phyloP scores from a whole-genome alignment of 164 flowering plant genomes.

The Sedum album region DNA sequence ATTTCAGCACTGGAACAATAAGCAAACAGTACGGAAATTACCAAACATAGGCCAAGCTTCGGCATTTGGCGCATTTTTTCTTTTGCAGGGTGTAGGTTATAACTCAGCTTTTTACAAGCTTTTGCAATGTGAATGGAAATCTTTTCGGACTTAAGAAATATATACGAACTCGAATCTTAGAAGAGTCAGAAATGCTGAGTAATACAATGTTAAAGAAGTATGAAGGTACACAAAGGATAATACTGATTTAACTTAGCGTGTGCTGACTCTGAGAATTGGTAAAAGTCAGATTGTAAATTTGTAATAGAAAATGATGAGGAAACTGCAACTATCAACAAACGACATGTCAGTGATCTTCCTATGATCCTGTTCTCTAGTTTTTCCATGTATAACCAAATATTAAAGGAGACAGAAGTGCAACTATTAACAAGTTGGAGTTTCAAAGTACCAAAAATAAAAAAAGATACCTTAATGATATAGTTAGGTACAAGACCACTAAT shows the following conservation, averaged over 20 bases:
- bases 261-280: background rate
- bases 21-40: background rate
- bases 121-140: background rate
- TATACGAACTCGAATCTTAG: background rate
- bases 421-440: background rate
- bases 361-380: background rate
- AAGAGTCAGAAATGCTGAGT: background rate
- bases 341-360: background rate
- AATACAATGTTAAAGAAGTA: background rate
- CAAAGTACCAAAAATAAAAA: background rate
- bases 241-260: background rate
- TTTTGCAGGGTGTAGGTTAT: no score
- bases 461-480: background rate
- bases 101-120: background rate
- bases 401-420: background rate
- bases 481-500: background rate
- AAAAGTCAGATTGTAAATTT: background rate
- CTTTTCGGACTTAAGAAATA: background rate
- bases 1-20: slow-evolving; percentile 22
- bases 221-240: background rate
- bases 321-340: background rate
- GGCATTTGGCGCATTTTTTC: background rate
- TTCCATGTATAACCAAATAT: background rate
- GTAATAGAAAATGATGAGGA: background rate
- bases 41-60: background rate